Evolutionary conservation across 345 rosid species (phyloP), one percentile per base, ranked within the genome.

Genomic region (Geranium brycei): DNA sequence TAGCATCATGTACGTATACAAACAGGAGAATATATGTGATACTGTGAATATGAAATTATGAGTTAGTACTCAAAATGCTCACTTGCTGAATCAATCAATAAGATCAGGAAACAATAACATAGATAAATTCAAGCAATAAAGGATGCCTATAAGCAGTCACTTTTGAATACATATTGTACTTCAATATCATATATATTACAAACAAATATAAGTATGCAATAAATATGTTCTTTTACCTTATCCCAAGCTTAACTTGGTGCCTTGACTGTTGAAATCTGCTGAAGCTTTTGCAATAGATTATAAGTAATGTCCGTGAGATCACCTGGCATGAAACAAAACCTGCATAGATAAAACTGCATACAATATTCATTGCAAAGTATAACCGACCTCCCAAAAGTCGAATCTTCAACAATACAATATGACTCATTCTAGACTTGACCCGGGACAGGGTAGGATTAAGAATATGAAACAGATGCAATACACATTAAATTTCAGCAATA

Each of bases 91-190:
- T 38, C 47, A 38, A 38, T 38, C 47, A 1, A 1, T 38, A 38
- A 23, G 28, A 2, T 23, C 28, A 23, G 28, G 28, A 23, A 23
- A 23, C 28, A 23, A 23, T 23, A 23, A 23, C 28, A 23, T 23
- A 23, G 28, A 23, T 23, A 23, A 23, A 23, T 23, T 23, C 28
- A 23, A 23, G 1, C 28, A 23, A 1, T 23, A 23, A 23, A 23
- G 28, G 28, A 23, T 23, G 71, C 62, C 77, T 16, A 57, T 16
- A 17, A 57, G 59, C 19, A 57, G 6, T 57, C 19, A 17, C 16
- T 57, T 57, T 57, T 11, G 15, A 47, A 47, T 11, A 47, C 53
- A 47, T 11, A 47, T 47, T 47, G 53, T 3, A 47, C 53, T 47
- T 47, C 5, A 47, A 2, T 11, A 47, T 47, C 53, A 47, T 6